Evolutionary conservation across 2,329 filamentous ascomycete genomes (phyloP), one percentile per base, ranked within the genome.

Genomic region (Cladosporium sp.): DNA sequence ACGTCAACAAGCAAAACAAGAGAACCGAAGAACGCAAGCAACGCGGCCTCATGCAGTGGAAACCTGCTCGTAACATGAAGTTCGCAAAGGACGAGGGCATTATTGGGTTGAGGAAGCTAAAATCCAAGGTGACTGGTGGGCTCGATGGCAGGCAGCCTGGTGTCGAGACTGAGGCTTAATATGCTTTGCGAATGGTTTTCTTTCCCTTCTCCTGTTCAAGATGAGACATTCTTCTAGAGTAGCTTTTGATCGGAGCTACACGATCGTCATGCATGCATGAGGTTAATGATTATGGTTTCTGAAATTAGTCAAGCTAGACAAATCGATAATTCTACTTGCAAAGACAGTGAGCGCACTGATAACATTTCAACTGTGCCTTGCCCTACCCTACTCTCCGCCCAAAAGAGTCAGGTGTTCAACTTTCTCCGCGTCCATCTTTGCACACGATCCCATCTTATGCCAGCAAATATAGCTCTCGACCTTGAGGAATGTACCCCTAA

Each of bases 31-130:
- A 92, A 71, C 83, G 92, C 0, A 91, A 92, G 75, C 91, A 97
- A 65, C 82, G 92, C 10, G 93, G 93, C 0, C 68, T 96, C 69
- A 96, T 97, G 90, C 93, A 97, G 73, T 97, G 92, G 91, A 89
- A 86, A 68, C 92, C 93, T 0, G 89, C 92, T 70, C 81, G 93
- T 39, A 96, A 96, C 70, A 79, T 85, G 20, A 85, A 86, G 64
- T 97, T 97, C 71, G 92, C 87, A 42, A 96, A 94, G 75, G 82
- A 97, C 66, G 90, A 97, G 77, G 85, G 89, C 0, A 87, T 88
- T 66, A 92, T 87, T 74, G 90, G 89, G 0, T 73, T 91, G 4
- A 80, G 86, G 44, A 90, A 89, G 71, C 75, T 95, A 56, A 89
- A 87, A 72, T 88, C 89, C 67, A 86, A 90, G 70, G 80, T 94